Base-by-base conservation (phyloP, 495 filamentous ascomycete genomes). In the Bacidia rubella region DNA sequence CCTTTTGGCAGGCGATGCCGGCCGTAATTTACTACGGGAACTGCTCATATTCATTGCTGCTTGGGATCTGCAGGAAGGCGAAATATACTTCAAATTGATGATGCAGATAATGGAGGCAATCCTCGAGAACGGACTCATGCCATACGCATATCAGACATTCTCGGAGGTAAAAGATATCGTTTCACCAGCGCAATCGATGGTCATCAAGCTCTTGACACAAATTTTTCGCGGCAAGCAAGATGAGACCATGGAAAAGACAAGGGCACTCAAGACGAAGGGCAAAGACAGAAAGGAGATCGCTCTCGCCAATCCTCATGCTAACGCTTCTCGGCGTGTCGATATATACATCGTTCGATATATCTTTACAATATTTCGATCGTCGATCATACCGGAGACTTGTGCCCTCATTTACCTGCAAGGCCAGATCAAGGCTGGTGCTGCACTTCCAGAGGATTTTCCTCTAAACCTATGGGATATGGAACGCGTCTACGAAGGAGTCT, bases 401-500 rank as follows among this genome's bases (percentile, higher is more conserved):
- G 87, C 87, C n/a, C 70, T 96, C 29, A 92, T 96, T 67, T 87
- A 88, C 58, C 76, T 93, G 12, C 90, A 96, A 68, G 84, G 85
- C n/a, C 82, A 93, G 58, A 92, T 95, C 49, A 81, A 85, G 21
- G 70, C 70, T n/a, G 76, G 75, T 41, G 66, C 71, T 49, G 79
- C 79, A 7, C 66, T 78, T 19, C 79, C 82, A 0, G 80, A 86
- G 55, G 89, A 94, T 63, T 96, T 95, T 61, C 90, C 90, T 2
- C 80, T 95, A 39, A 92, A 96, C 58, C 76, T 90, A 26, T 96
- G 90, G 90, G 90, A 96, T 61, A 92, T 96, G 82, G 90, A 96
- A 62, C 80, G 90, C 17, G 88, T 84, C 42, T 85, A 85, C 58
- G 81, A 96, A 60, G 90, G 89, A 15, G 80, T 95, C 11, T 87